Base-by-base conservation (phyloP, 345 rosid species). In the Camelina hispida region DNA sequence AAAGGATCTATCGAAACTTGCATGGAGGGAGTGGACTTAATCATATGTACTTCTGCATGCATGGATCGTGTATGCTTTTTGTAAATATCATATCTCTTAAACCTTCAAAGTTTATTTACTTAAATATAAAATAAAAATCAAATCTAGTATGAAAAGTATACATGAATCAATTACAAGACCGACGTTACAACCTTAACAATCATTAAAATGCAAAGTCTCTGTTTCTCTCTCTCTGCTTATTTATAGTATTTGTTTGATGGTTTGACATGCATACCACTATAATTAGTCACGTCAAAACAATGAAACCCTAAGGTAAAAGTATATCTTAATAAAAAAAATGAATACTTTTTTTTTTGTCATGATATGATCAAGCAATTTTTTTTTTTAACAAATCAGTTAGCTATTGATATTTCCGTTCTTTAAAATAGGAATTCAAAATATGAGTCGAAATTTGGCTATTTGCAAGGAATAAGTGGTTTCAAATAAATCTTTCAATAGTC, bases 241-340 rank as follows among this genome's bases (percentile, higher is more conserved):
- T 40, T 42, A 22, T 14, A 40, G 35, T 44, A 37, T 69, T 69
- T 55, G 52, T 54, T 69, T 76, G 60, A 69, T 70, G 61, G 71
- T 77, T 77, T 70, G 76, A 76, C 75, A 77, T 76, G 69, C 75
- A 55, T 69, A 75, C 42, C 60, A 69, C 80, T 46, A 76, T 76
- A 76, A 76, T 76, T 76, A 76, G 80, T 47, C 74, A 69, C 57
- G 58, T 69, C 71, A 62, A 61, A 68, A 61, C 43, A 44, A 35
- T 69, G 70, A 76, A 62, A 55, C 53, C 66, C 80, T 69, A 63
- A n/a, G n/a, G 13, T 46, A 52, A 64, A 68, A 55, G 23, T 42
- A 7, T 40, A 68, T 59, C 34, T 67, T 42, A 8, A 55, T n/a
- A 12, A 53, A 6, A 0, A 6, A 23, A 38, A 63, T 17, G 17